These are phyloP conservation scores for Mycena venus DNA, from an alignment of 768 basidiomycete species.

Conservation along the genomic window DNA sequence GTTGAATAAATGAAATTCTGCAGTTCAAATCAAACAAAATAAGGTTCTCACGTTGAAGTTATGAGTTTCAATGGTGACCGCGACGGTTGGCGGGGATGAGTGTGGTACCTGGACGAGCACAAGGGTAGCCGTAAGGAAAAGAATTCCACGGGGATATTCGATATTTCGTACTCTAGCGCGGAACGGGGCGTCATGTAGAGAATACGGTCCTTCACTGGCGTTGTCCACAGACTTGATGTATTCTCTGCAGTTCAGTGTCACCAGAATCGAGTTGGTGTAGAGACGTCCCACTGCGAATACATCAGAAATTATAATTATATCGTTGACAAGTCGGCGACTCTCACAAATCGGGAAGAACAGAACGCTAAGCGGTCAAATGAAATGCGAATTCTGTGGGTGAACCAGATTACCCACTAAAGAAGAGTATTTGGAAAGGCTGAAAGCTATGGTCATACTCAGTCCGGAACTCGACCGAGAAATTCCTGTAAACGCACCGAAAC, in stretches of 20 bases:
- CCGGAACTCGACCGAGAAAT: too few relatives aligned
- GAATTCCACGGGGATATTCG: too few relatives aligned
- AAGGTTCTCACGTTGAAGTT: too few relatives aligned
- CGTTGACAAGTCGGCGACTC: background rate
- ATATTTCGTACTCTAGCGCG: constrained; percentile 13
- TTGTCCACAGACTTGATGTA: constrained; percentile 17
- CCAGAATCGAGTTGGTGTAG: constrained; percentile 32
- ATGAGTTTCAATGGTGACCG: too few relatives aligned
- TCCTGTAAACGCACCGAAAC: constrained; percentile 13
- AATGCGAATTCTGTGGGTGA: background rate
- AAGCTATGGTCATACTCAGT: constrained; percentile 15
- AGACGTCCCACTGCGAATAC: constrained; percentile 20
- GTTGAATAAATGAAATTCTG: too few relatives aligned
- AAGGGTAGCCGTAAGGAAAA: too few relatives aligned
- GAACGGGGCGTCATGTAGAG: constrained; percentile 6
- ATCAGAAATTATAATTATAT: background rate
- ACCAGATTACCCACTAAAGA: constrained; percentile 22
- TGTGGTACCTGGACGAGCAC: too few relatives aligned
- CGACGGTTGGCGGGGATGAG: too few relatives aligned
- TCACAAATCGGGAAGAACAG: constrained; percentile 30
- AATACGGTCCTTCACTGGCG: constrained; percentile 17
- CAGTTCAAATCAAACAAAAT: too few relatives aligned
- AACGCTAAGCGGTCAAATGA: constrained; percentile 16
- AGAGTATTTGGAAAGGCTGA: constrained; percentile 22
- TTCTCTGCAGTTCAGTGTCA: constrained; percentile 31